Base-by-base conservation (phyloP, 495 filamentous ascomycete species). In the Umbilicaria muhlenbergii region DNA sequence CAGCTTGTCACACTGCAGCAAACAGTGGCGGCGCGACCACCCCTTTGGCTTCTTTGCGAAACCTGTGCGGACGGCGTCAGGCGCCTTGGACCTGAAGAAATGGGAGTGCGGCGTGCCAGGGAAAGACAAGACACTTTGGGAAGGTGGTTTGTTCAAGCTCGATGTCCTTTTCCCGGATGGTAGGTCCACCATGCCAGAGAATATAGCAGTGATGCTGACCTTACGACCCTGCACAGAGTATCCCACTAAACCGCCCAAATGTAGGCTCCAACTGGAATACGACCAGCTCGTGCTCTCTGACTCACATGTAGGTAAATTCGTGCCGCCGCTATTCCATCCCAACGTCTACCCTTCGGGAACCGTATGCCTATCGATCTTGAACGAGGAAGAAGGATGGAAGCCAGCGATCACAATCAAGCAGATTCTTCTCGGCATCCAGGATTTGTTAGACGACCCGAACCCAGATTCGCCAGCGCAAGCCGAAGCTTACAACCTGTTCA, bases 341-440 rank as follows among this genome's bases (percentile, higher is more conserved):
- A 99, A 99, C 56, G 92, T 99, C 54, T 99, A 99, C 58, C 91
- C 91, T 1, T 95, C 89, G 2, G 92, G 91, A 44, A 96, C 91
- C 15, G 92, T 99, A 41, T 99, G 91, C 58, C 74, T 99, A 11
- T 94, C 86, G 13, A 99, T 99, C 52, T 62, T 99, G 45, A 99
- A 99, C 62, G 92, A 99, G 59, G 91, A 99, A 49, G 91, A 99
- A 56, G 91, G 83, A 8, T 99, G 92, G 91, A 86, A 88, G 58
- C 91, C 91, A 8, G 88, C 92, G 1, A 99, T 96, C 57, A 99
- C 92, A 4, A 85, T 96, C 58, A 94, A 94, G 64, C 85, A 94
- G 57, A 94, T 99, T 48, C 75, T 96, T 7, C 74, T 96, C 2
- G 91, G 91, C 34, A 88, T 96, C 39, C 91, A 99, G 60, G 88